Conservation (phyloP, 1,284 basidiomycete species). For the Ustilago vetiveriae region DNA sequence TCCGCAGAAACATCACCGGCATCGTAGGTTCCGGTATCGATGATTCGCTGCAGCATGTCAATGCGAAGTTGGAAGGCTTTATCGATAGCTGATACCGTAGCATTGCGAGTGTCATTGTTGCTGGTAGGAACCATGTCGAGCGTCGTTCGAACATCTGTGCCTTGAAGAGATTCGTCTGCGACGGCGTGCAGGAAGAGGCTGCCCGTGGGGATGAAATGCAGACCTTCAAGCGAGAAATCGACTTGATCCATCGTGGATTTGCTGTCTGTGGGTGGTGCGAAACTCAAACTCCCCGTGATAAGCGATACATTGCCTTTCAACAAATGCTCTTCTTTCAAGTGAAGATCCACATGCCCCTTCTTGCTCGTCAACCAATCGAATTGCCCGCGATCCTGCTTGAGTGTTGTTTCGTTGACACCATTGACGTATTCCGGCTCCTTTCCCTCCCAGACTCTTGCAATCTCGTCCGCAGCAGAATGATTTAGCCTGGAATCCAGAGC, state of each 20-base stretch:
- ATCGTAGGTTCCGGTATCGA: conserved; percentile 42
- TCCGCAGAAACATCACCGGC: background rate
- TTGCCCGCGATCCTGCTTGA: conserved; percentile 11
- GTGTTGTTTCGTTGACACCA: conserved; percentile 5
- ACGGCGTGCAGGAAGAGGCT: conserved; percentile 22
- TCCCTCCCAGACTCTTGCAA: background rate
- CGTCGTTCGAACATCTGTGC: conserved; percentile 34
- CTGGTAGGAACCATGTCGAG: conserved; percentile 19
- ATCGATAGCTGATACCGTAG: conserved; percentile 56
- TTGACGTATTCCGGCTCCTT: conserved; percentile 12
- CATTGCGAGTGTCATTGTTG: conserved; percentile 27
- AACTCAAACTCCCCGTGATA: conserved; percentile 37
- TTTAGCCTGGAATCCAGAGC: conserved; percentile 32
- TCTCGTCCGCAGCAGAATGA: conserved; percentile 1
- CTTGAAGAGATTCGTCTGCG: conserved; percentile 15
- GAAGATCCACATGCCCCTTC: conserved; percentile 20
- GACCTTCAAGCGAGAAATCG: conserved; percentile 54
- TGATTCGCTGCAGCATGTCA: conserved; percentile 34
- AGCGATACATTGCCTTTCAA: conserved; percentile 38
- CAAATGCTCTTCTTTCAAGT: conserved; percentile 37
- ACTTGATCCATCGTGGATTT: conserved; percentile 18
- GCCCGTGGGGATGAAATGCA: conserved; percentile 40
- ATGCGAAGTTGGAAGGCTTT: conserved; percentile 57
- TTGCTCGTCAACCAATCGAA: conserved; percentile 27
- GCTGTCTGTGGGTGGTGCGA: conserved; percentile 1